Evolutionary conservation across 371 early-diverging fungal genomes (phyloP).

Genomic region (Lichtheimia ramosa): DNA sequence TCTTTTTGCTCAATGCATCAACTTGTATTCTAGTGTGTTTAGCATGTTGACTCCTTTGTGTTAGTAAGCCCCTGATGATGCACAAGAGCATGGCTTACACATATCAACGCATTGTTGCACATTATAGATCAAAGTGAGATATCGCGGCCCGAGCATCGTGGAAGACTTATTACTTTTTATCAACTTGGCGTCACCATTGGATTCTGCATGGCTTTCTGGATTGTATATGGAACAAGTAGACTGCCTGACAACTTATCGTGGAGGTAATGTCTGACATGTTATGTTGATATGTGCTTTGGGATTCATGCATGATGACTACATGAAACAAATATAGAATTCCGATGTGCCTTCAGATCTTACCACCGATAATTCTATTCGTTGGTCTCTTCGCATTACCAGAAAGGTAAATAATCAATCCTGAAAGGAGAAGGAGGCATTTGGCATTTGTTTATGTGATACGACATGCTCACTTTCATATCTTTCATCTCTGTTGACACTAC

Average conservation of each 20-base stretch:
- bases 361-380: conserved; percentile 64
- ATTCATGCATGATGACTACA: not conserved
- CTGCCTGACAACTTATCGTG: conserved; percentile 38
- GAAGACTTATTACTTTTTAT: conserved; percentile 86
- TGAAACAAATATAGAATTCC: conserved; percentile 39
- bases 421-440: not conserved
- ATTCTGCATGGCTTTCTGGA: conserved; percentile 45
- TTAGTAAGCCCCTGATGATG: conserved; percentile 12
- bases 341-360: conserved; percentile 75
- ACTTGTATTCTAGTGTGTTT: conserved; percentile 20
- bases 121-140: conserved; percentile 81
- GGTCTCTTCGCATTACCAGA: conserved; percentile 72
- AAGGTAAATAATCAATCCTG: conserved; percentile 11
- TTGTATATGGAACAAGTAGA: conserved; percentile 31
- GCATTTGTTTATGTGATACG: conserved; percentile 2
- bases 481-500: too few relatives aligned
- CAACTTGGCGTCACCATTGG: conserved; percentile 86
- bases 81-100: too few relatives aligned
- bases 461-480: too few relatives aligned
- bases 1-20: not conserved
- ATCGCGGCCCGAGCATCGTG: conserved; percentile 80
- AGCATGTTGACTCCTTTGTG: conserved; percentile 46
- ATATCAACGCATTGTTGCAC: not conserved
- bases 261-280: conserved; percentile 21
- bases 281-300: not conserved